Base-by-base conservation (phyloP, 176 grass and related monocot species). In the Phragmites australis region DNA sequence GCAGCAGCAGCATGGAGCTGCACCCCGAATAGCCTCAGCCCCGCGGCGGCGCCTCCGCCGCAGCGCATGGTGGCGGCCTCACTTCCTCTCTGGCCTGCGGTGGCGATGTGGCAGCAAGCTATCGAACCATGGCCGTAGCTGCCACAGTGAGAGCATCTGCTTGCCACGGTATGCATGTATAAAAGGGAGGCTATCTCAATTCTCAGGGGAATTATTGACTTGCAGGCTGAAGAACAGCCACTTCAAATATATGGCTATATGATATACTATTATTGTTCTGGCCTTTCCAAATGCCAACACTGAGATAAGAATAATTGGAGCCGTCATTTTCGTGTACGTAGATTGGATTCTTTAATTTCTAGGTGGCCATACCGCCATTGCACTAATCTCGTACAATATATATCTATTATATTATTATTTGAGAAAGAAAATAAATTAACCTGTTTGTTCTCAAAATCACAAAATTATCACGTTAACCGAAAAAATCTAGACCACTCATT, bases 21-120 rank as follows among this genome's bases (percentile, higher is more conserved):
- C 79, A 96, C 90, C 1, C 93, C 93, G 53, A 96, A 96, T 17
- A 96, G 74, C 76, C 82, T 81, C 63, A 88, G 31, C 16, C 82
- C 78, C 2, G 44, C 63, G 11, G 44, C 53, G 41, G 13, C 60
- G 4, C 46, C 70, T 9, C 73, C 15, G 12, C 44, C 22, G 15
- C 63, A 50, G 56, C 43, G 26, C 75, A 64, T 65, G 76, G 60
- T 27, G 43, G 22, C 65, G 53, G 1, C 26, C 4, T 65, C 46
- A 34, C 45, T 15, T 32, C 48, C 88, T 55, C 49, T 34, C 21
- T 51, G 63, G 48, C 9, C 70, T 14, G 55, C 13, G 8, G 50
- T 2, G 54, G 68, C 2, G 68, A 41, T 30, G 44, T 26, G 44
- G 68, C 78, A 90, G 68, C 78, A 90, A 55, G 76, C 66, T 64